Conservation (phyloP, 73 alveolate species). For the Blepharisma japonicum region DNA sequence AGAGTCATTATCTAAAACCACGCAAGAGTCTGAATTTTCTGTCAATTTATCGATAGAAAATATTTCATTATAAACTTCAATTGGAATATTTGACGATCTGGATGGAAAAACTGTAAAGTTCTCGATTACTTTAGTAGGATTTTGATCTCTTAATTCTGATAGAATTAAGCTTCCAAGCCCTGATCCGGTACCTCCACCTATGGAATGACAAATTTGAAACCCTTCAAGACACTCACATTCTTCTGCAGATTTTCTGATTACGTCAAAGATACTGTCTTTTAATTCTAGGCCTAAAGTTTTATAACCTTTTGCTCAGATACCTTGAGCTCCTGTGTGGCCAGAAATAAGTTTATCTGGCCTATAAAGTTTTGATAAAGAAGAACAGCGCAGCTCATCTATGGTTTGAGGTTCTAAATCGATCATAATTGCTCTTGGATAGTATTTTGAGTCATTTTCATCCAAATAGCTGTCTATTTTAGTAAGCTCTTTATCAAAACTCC, state of each 20-base stretch:
- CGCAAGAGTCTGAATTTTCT: slow-evolving; percentile 70
- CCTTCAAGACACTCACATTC: slow-evolving; percentile 88
- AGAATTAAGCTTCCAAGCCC: slow-evolving; percentile 95
- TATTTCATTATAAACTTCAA: slow-evolving; percentile 89
- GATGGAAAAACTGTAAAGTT: slow-evolving; percentile 95
- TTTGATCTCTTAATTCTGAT: slow-evolving; percentile 82
- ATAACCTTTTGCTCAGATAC: slow-evolving; percentile 97
- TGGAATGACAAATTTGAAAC: slow-evolving; percentile 69
- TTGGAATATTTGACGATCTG: slow-evolving; percentile 88
- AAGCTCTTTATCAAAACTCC: too few species aligned
- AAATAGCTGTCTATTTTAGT: too few species aligned
- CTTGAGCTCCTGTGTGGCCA: slow-evolving; percentile 79
- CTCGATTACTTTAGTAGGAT: slow-evolving; percentile 47
- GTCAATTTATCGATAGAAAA: slow-evolving; percentile 78
- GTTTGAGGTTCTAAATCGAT: slow-evolving; percentile 72
- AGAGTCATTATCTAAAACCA: slow-evolving; percentile 73
- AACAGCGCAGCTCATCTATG: slow-evolving; percentile 38
- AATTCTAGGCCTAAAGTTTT: not conserved
- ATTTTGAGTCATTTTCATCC: slow-evolving; percentile 19
- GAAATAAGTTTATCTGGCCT: slow-evolving; percentile 59
- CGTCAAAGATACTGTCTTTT: slow-evolving; percentile 72
- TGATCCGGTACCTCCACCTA: slow-evolving; percentile 98
- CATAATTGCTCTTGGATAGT: slow-evolving; percentile 67
- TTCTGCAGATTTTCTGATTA: slow-evolving; percentile 84
- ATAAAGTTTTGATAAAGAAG: slow-evolving; percentile 42